A percentile compares a stretch with the other conserved stretches of the same genome.
Conservation (phyloP, 345 rosid genomes). For the Pistacia vera region DNA sequence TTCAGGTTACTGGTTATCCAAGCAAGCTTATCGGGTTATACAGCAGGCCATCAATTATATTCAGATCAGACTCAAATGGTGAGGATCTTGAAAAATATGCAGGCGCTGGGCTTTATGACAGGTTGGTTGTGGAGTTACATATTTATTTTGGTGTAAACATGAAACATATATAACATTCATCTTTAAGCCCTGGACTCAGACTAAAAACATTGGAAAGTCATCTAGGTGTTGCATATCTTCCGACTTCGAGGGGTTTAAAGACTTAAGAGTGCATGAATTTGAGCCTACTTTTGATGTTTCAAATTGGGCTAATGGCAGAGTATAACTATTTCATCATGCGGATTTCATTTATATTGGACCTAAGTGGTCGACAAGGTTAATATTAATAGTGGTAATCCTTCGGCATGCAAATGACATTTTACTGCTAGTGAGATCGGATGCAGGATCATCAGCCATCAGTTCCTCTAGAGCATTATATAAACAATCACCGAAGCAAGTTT, state of each 20-base stretch:
- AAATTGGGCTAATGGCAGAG: not conserved
- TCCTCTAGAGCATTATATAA: not conserved
- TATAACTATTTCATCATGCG: not conserved
- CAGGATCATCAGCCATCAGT: not conserved
- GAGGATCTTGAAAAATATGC: constrained; percentile 53
- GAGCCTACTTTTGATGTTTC: not conserved
- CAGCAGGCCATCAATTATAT: constrained; percentile 36
- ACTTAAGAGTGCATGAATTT: not conserved
- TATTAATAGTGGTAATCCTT: not conserved
- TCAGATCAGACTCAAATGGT: constrained; percentile 48
- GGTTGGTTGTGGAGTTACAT: constrained; percentile 25
- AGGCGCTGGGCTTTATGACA: constrained; percentile 50
- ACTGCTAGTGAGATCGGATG: not conserved
- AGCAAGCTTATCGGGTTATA: constrained; percentile 40
- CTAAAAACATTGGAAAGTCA: too few species aligned
- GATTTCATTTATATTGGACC: not conserved
- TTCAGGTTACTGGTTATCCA: constrained; percentile 44
- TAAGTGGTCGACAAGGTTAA: not conserved
- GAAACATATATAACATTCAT: not conserved
- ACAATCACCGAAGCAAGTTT: not conserved
- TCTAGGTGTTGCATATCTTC: not conserved
- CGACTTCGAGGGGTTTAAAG: not conserved
- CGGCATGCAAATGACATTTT: not conserved
- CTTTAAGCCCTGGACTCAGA: not conserved
- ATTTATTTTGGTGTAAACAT: not conserved